Evolutionary conservation across 768 basidiomycete genomes (phyloP).

Genomic region (Leccinum subgranulosum): DNA sequence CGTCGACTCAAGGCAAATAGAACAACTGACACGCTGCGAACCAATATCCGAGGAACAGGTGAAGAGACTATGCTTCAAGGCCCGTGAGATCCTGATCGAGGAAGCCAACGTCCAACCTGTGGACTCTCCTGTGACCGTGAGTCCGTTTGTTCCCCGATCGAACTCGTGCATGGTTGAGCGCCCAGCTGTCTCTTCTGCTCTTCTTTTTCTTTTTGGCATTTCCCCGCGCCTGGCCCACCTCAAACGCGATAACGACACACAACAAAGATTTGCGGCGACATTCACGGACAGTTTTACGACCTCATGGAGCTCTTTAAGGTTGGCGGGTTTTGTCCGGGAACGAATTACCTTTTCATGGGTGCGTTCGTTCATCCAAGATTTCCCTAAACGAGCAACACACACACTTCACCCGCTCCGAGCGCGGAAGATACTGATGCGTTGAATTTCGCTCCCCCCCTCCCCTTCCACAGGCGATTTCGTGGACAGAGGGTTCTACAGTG

Average conservation of each 20-base stretch:
- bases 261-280: conserved; percentile 85
- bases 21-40: conserved; percentile 89
- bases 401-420: background rate
- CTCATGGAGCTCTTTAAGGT: conserved; percentile 94
- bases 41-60: conserved; percentile 96
- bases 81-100: conserved; percentile 94
- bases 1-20: conserved; percentile 72
- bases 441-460: background rate
- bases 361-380: conserved; percentile 22
- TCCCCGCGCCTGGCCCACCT: background rate
- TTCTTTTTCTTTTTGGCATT: background rate
- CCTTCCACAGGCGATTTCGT: conserved; percentile 83
- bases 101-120: conserved; percentile 97
- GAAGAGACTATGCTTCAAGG: conserved; percentile 92
- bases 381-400: background rate
- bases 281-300: conserved; percentile 97
- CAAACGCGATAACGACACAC: conserved; percentile 4
- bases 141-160: conserved; percentile 23
- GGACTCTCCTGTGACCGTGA: conserved; percentile 92
- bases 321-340: conserved; percentile 88
- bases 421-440: conserved; percentile 6
- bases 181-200: background rate
- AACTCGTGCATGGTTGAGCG: conserved; percentile 1
- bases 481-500: conserved; percentile 95
- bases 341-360: conserved; percentile 98